Base-by-base conservation (phyloP, 306 rosid genomes). In the Betula pendula region DNA sequence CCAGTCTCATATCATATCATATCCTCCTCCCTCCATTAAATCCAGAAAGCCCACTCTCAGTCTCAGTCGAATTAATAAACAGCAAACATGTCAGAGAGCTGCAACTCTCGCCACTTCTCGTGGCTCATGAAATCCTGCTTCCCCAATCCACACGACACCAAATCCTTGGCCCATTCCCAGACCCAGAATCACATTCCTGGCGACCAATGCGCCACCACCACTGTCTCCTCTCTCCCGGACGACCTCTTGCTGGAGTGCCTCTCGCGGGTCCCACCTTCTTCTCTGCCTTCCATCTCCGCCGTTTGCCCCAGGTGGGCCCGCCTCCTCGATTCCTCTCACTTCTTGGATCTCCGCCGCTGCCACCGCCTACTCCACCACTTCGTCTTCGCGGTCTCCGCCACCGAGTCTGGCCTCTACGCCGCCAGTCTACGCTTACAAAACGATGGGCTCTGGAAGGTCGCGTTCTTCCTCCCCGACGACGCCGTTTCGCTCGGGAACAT, bases 121-220 rank as follows among this genome's bases (percentile, higher is more conserved):
- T 89, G 97, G 95, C 80, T 89, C 12, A 75, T 89, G 84, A 92
- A 89, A 51, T 86, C 97, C 15, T 92, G 97, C 62, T 83, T 88
- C 81, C 95, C 95, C 27, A 85, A 58, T 65, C 84, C 88, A 7
- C 73, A 83, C 48, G 70, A 88, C 75, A 72, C 74, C 70, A 25
- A 11, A 71, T 55, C 33, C 71, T 40, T 44, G 38, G 0, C 20
- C 16, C 49, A 12, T 0, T 4, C 79, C 20, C 78, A 67, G 0
- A 62, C 71, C 11, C 78, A 65, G 29, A 51, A 38, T 43, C 47
- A 22, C 2, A 4, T 50, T 48, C 5, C 40, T 49, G 9, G 52
- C n/a, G 68, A 29, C 43, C 66, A 31, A 1, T 65, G 48, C 25
- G 15, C 81, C 47, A 55, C 84, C 63, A 74, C 89, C 17, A 69